Percentiles rank a stretch among this genome's conserved stretches.
These are phyloP conservation scores for Chloranthus sessilifolius DNA, from an alignment of 164 flowering plant species.

Conservation along the genomic window DNA sequence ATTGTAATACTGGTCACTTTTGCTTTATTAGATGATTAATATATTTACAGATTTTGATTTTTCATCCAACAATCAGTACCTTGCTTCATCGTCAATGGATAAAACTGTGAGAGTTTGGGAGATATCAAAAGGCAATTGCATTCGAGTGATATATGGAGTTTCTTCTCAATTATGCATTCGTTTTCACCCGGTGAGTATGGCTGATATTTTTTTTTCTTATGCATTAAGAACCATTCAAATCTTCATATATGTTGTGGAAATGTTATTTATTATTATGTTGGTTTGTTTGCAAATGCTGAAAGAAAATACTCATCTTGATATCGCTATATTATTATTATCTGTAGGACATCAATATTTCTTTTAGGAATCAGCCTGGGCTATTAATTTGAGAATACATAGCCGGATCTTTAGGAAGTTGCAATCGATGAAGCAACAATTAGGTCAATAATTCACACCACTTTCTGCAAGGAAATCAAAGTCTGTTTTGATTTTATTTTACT, in stretches of 20 bases:
- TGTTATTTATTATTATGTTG: not conserved
- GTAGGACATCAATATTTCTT: no score
- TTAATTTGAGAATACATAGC: no score
- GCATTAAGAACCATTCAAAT: not conserved
- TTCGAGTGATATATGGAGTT: constrained; percentile 90
- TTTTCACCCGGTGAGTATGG: constrained; percentile 88
- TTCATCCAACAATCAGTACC: constrained; percentile 92
- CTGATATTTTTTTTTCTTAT: not conserved
- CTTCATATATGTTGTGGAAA: constrained; percentile 1
- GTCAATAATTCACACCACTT: no score
- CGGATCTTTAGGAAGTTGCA: no score
- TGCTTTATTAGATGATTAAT: constrained; percentile 13
- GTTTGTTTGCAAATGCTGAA: not conserved
- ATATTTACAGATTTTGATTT: constrained; percentile 88
- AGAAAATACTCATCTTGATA: not conserved
- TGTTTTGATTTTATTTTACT: no score
- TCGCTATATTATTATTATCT: no score
- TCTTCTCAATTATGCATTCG: constrained; percentile 88
- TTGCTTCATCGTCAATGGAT: constrained; percentile 92
- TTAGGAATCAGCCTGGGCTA: no score
- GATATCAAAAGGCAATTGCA: constrained; percentile 75
- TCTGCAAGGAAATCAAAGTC: no score
- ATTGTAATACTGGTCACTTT: not conserved
- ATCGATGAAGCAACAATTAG: no score
- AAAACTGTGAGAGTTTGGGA: constrained; percentile 98